Base-by-base conservation (phyloP, 768 basidiomycete species). In the Phylloporus arenicola region DNA sequence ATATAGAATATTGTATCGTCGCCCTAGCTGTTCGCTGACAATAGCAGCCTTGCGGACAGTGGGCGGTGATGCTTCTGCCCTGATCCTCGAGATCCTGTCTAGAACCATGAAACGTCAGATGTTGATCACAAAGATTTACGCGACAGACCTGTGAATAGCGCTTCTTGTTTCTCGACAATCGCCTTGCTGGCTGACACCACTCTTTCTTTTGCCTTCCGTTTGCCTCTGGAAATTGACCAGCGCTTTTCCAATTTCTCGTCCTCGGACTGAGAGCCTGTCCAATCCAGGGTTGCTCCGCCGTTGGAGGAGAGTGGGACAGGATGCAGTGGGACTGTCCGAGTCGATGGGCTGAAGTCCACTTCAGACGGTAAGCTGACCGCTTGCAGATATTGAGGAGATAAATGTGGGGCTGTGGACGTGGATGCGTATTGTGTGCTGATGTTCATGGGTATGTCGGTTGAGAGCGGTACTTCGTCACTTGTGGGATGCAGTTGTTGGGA, bases 341-440 rank as follows among this genome's bases (percentile, higher is more conserved):
- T 79, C 1, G 83, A 81, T 20, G 86, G 85, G 57, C 83, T 80
- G 60, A 86, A 88, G 62, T 88, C 86, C 22, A 87, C 72, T 38
- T 86, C 84, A 3, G 76, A 53, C 3, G 55, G 55, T 29, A 55
- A 58, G 42, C 17, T 50, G 40, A 20, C 29, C 53, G 31, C 51
- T 55, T 50, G 62, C 38, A 63, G 47, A 51, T 57, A 48, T 43
- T 56, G 48, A 51, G 65, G 51, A 57, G 64, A 52, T 44, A 54
- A 50, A 48, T 50, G 57, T 20, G 56, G 51, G 31, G 54, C 48
- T 19, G 62, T 54, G 12, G 68, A 68, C 14, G 70, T 68, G 38
- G 69, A 66, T 30, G 68, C 56, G 5, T 69, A 58, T 42, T 71
- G 64, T 46, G 64, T 45, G 17, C 17, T 59, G 24, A 61, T 59